Evolutionary conservation across 202 grass and related monocot species (phyloP).

Genomic region (Elaeis oleifera): DNA sequence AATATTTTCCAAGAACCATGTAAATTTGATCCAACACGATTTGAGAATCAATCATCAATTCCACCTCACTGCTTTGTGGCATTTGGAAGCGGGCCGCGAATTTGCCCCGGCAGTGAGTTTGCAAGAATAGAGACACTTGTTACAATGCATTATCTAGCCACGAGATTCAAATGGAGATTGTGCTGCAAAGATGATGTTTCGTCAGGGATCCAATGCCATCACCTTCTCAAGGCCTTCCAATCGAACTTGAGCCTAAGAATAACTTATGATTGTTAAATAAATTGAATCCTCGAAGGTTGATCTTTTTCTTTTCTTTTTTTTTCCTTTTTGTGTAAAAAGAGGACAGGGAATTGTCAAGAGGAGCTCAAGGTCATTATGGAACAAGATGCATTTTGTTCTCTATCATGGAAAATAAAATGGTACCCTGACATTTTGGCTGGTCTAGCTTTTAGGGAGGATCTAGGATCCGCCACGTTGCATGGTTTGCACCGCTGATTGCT

Average conservation of each 20-base stretch:
- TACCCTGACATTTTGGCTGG: no score
- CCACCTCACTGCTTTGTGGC: slow-evolving; percentile 33
- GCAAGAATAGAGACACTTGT: slow-evolving; percentile 40
- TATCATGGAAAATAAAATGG: no score
- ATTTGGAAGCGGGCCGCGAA: slow-evolving; percentile 32
- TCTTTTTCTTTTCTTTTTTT: no score
- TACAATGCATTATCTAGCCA: slow-evolving; percentile 37
- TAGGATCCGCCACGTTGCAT: no score
- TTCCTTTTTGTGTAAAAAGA: no score
- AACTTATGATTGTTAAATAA: no score
- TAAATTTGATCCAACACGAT: slow-evolving; percentile 33
- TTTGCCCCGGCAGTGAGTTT: slow-evolving; percentile 36
- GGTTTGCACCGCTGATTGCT: no score
- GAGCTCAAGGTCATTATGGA: no score
- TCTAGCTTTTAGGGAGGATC: no score
- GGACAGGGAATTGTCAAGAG: no score
- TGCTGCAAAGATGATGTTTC: slow-evolving; percentile 26
- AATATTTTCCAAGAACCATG: slow-evolving; percentile 30
- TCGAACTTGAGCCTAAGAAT: slow-evolving; percentile 14
- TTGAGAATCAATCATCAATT: slow-evolving; percentile 11
- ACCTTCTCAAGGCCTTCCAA: slow-evolving; percentile 26
- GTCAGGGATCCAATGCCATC: slow-evolving; percentile 32
- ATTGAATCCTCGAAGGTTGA: no score
- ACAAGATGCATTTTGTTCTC: no score
- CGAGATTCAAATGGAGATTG: slow-evolving; percentile 39